Evolutionary conservation across 768 basidiomycete species (phyloP).

Genomic region (Hirschioporus abietinus): DNA sequence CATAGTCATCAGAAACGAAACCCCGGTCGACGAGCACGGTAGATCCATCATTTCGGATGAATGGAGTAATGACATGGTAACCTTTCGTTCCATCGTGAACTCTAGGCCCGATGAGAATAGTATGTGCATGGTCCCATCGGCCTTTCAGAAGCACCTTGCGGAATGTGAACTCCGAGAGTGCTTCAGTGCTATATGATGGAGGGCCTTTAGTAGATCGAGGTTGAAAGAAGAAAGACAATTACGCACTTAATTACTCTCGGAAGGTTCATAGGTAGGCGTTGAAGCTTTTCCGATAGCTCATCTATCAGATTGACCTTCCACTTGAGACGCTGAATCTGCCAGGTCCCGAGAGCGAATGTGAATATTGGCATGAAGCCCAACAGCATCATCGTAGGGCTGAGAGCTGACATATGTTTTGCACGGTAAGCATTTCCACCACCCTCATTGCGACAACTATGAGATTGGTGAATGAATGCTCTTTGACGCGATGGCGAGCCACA

Average conservation of each 20-base stretch:
- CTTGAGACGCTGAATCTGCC: constrained; percentile 89
- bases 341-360: constrained; percentile 84
- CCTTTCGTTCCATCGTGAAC: constrained; percentile 88
- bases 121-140: constrained; percentile 68
- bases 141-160: constrained; percentile 80
- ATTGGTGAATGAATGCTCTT: not conserved
- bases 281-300: constrained; percentile 86
- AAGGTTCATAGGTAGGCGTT: constrained; percentile 68
- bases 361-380: constrained; percentile 86
- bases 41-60: constrained; percentile 72
- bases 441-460: not conserved
- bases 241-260: constrained; percentile 85
- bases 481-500: not conserved
- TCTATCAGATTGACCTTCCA: constrained; percentile 96
- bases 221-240: constrained; percentile 13
- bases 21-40: constrained; percentile 92
- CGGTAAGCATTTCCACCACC: constrained; percentile 11
- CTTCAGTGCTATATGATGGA: constrained; percentile 50
- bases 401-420: constrained; percentile 52
- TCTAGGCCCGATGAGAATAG: constrained; percentile 79
- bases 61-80: constrained; percentile 82
- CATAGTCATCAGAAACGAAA: constrained; percentile 65
- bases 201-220: constrained; percentile 18
- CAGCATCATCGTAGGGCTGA: constrained; percentile 66
- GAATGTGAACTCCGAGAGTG: constrained; percentile 83